Base-by-base conservation (phyloP, 1,139 yeast species). In the Nakaseomyces bracarensis region DNA sequence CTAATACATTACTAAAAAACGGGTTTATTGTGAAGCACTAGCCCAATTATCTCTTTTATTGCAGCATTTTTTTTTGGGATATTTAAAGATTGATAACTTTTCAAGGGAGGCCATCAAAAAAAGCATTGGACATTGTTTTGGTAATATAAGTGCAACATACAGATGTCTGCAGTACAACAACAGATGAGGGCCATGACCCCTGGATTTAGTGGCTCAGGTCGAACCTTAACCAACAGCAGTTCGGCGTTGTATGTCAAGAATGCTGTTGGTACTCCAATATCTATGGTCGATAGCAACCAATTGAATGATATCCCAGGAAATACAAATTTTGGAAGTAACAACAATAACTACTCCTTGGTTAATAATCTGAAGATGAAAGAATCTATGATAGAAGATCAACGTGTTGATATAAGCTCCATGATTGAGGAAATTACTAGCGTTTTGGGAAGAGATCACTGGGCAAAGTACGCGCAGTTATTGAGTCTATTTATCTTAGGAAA, bases 401-500 rank as follows among this genome's bases (percentile, higher is more conserved):
- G 95, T 48, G 68, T 81, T 29, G 95, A 86, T 48, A 72, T 89
- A 22, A 93, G 84, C 52, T 62, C 67, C 2, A 69, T 86, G 47
- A 85, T 89, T 58, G 71, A 75, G 39, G 89, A 82, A 46, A 76
- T 89, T 49, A 91, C 84, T 49, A 70, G 71, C 43, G 69, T 72
- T 46, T 62, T 89, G 45, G 96, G 96, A 0, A 67, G 69, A 44
- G 65, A 65, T 9, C 72, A 76, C 47, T 89, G 98, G 98, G 91
- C 82, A 51, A 74, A 75, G 46, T 89, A 89, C 61, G 91, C 94
- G 49, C 84, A 81, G 47, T 72, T 85, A 6, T 71, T 89, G 29
- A 79, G 93, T 46, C 67, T 75, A 42, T 89, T 85, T 53, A 69
- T 89, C 30, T 74, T 84, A 40, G 96, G 95, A 3, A 80, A 79